Base-by-base conservation (phyloP, 2,329 filamentous ascomycete species). In the Verticillium nubilum region DNA sequence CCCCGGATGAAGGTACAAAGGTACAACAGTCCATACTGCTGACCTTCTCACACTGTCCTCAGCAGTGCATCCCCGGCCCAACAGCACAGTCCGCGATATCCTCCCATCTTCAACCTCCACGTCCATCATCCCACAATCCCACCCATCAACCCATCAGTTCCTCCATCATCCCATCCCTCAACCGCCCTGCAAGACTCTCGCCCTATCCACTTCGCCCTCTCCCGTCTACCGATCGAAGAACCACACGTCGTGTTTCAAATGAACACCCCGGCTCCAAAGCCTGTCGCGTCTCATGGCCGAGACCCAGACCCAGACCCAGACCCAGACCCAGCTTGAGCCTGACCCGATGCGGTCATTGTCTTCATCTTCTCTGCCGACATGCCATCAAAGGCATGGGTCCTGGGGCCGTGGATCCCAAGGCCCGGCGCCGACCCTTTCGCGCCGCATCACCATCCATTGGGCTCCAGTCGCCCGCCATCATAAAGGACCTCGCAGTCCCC, bases 401-500 rank as follows among this genome's bases (percentile, higher is more conserved):
- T 28, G 25, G 12, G 42, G 52, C 52, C 52, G 25, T 29, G 52
- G 52, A 28, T 28, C 52, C 25, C 25, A 42, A 33, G 33, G 19
- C 33, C 54, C 33, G 28, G 13, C 31, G 29, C 54, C 29, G 28
- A 56, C 31, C 23, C 31, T 56, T 25, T 56, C 61, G 61, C 61
- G 57, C 61, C 61, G 62, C 58, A 63, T 64, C 62, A 59, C 58
- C 58, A 42, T 58, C 53, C 62, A 64, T 64, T 63, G 63, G 63
- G 60, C 58, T 62, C 60, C 62, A 54, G 60, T 58, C 57, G 50
- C 58, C 57, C 52, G 27, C 47, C 42, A 61, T 59, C 60, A 63
- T 63, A 64, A 64, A 62, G 60, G 62, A 59, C 60, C 54, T 57
- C 57, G 59, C 60, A 19, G 59, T 58, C 58, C 63, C 56, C 62